Evolutionary conservation across 2,329 filamentous ascomycete species (phyloP).

Genomic region (Fonsecaea monophora): DNA sequence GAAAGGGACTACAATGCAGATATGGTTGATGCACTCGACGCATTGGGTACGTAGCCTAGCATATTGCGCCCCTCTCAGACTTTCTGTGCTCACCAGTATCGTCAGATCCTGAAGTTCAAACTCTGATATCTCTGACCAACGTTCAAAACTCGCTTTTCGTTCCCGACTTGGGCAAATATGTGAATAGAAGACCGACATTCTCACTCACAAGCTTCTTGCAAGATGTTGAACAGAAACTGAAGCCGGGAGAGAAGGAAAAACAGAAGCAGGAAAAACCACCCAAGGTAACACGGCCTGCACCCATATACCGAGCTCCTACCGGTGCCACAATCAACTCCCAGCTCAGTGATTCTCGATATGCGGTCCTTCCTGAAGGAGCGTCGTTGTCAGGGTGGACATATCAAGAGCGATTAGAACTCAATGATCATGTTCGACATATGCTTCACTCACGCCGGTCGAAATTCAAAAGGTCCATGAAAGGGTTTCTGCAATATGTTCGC

Average conservation of each 20-base stretch:
- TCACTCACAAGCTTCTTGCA: conserved; percentile 17
- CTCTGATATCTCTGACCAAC: conserved; percentile 15
- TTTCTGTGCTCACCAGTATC: conserved; percentile 15
- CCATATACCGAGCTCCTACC: conserved; percentile 15
- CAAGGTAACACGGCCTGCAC: conserved; percentile 13
- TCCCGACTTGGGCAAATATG: conserved; percentile 14
- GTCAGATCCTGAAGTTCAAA: conserved; percentile 17
- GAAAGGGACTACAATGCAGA: conserved; percentile 16
- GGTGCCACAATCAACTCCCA: conserved; percentile 14
- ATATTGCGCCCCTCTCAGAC: neutral
- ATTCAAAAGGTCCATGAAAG: conserved; percentile 19
- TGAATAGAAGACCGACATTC: conserved; percentile 19
- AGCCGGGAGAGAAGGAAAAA: conserved; percentile 16
- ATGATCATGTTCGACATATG: conserved; percentile 20
- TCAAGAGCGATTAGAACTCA: conserved; percentile 18
- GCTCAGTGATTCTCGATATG: conserved; percentile 22
- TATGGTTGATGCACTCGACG: conserved; percentile 18
- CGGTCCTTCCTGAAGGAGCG: conserved; percentile 16
- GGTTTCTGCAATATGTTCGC: conserved; percentile 19
- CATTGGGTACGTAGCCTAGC: conserved; percentile 8
- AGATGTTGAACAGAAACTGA: conserved; percentile 18
- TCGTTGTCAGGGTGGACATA: conserved; percentile 18
- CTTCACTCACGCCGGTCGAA: conserved; percentile 21
- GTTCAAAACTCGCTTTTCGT: conserved; percentile 20
- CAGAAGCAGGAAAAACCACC: conserved; percentile 5